phyloP scores from a whole-genome alignment of 1,284 basidiomycete genomes.

The Cutaneotrichosporon cavernicola region DNA sequence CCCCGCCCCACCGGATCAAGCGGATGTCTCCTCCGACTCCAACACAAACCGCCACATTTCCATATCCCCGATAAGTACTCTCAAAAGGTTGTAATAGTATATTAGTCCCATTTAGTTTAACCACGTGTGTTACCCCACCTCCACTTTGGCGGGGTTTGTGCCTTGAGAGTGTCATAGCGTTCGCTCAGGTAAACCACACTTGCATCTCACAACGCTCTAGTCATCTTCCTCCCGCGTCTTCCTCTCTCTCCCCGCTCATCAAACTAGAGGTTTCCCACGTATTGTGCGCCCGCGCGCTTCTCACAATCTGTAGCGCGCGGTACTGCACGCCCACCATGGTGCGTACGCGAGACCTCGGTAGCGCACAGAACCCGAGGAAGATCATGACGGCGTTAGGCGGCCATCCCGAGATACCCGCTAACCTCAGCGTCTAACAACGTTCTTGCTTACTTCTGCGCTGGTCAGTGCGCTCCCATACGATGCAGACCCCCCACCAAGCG shows the following conservation, averaged over 20 bases:
- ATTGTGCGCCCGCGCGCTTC: neutral
- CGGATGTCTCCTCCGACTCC: too few species aligned
- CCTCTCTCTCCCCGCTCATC: neutral
- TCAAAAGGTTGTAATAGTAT: neutral
- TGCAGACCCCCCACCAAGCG: neutral
- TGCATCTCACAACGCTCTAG: neutral
- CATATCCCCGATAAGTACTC: neutral
- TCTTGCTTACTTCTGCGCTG: neutral
- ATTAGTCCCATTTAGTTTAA: neutral
- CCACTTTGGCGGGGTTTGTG: neutral
- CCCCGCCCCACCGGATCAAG: too few species aligned
- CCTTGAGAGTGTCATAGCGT: too few species aligned
- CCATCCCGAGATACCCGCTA: neutral
- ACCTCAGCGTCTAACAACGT: neutral
- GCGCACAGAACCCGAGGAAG: neutral
- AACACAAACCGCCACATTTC: neutral
- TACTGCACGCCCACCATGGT: neutral
- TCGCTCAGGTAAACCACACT: too few species aligned
- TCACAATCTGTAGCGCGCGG: neutral
- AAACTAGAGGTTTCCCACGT: neutral
- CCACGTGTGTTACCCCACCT: neutral
- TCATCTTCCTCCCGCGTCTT: neutral
- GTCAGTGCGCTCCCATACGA: neutral
- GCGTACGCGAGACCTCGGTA: neutral
- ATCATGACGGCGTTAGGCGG: neutral